Conservation (phyloP, 352 stramenopile species). For the Saprolegnia parasitica region DNA sequence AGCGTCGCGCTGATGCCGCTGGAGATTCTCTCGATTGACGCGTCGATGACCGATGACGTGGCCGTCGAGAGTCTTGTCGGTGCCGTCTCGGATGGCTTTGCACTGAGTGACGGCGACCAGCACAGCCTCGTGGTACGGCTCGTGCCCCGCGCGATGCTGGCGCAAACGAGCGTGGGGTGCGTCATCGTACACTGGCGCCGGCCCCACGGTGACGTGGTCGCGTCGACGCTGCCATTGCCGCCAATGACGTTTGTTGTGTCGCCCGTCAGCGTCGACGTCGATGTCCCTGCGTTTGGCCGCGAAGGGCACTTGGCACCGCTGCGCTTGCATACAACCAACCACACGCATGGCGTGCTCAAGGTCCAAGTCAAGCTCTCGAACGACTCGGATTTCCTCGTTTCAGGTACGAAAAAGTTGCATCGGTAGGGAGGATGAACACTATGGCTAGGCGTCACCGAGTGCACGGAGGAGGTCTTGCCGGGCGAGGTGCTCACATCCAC, state of each 20-base stretch:
- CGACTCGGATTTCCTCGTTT: slow-evolving; percentile 73
- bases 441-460: slow-evolving; percentile 52
- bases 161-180: slow-evolving; percentile 48
- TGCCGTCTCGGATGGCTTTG: slow-evolving; percentile 17
- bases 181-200: slow-evolving; percentile 61
- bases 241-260: slow-evolving; percentile 61
- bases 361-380: slow-evolving; percentile 66
- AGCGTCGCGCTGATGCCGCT: slow-evolving; percentile 53
- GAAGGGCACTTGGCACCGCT: slow-evolving; percentile 55
- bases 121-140: slow-evolving; percentile 61
- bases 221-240: slow-evolving; percentile 57
- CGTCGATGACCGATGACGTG: slow-evolving; percentile 42
- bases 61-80: slow-evolving; percentile 10
- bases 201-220: slow-evolving; percentile 45
- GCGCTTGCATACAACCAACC: slow-evolving; percentile 63
- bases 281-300: slow-evolving; percentile 66
- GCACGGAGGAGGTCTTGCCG: slow-evolving; percentile 67
- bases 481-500: slow-evolving; percentile 57
- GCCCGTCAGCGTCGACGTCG: slow-evolving; percentile 57
- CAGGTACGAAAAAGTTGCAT: slow-evolving; percentile 35
- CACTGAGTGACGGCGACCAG: slow-evolving; percentile 51
- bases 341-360: slow-evolving; percentile 63
- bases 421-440: not conserved
- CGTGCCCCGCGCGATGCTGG: slow-evolving; percentile 39
- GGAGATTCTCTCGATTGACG: slow-evolving; percentile 46